Evolutionary conservation across 192 early-diverging fungal species (phyloP).

Genomic region (Thamnidium elegans): DNA sequence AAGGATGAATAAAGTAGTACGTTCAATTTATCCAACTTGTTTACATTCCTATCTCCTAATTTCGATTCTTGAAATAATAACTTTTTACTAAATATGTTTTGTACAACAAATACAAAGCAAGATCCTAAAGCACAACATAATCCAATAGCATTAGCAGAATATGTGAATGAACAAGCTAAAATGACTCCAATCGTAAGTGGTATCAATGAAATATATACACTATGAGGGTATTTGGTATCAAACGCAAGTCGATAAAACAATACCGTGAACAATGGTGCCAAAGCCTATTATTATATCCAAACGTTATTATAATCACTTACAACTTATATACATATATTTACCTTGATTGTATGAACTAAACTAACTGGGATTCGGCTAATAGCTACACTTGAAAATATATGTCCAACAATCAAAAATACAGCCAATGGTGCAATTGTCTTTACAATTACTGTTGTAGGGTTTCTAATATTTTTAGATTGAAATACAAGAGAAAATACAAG

Average conservation of each 20-base stretch:
- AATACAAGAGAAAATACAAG: slow-evolving; percentile 40
- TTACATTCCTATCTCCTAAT: slow-evolving; percentile 36
- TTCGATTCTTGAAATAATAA: slow-evolving; percentile 57
- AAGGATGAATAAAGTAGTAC: slow-evolving; percentile 80
- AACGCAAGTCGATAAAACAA: slow-evolving; percentile 71
- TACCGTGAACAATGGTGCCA: slow-evolving; percentile 87
- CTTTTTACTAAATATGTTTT: slow-evolving; percentile 86
- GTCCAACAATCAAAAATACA: slow-evolving; percentile 81
- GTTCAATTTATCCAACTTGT: slow-evolving; percentile 85
- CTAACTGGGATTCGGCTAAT: slow-evolving; percentile 77
- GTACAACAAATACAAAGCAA: slow-evolving; percentile 78
- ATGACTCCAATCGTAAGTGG: slow-evolving; percentile 87
- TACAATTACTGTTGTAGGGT: slow-evolving; percentile 52
- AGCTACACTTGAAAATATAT: slow-evolving; percentile 77
- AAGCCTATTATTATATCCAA: slow-evolving; percentile 53
- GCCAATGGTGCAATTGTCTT: slow-evolving; percentile 66
- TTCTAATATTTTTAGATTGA: slow-evolving; percentile 52
- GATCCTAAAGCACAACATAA: slow-evolving; percentile 73
- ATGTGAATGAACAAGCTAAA: slow-evolving; percentile 75
- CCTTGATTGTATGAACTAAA: slow-evolving; percentile 90
- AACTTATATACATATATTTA: slow-evolving; percentile 27
- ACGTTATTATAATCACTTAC: neutral
- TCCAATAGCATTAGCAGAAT: slow-evolving; percentile 69
- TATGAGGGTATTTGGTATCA: slow-evolving; percentile 59
- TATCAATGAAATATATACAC: slow-evolving; percentile 74